Base-by-base conservation (phyloP, 352 stramenopile genomes). In the Blastocystis sp. region DNA sequence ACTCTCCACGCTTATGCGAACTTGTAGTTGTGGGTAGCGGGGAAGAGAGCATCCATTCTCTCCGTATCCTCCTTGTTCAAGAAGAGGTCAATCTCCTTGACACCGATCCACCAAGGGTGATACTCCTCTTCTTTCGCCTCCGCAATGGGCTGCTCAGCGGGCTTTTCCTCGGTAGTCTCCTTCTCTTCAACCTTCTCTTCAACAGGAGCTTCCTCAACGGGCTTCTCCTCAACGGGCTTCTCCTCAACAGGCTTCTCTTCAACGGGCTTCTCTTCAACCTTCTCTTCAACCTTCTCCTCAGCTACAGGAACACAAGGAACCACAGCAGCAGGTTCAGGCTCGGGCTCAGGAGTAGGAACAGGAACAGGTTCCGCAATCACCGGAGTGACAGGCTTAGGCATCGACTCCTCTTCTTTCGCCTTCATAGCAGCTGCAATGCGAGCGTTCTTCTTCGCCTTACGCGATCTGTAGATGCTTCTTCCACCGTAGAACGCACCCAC, bases 71-170 rank as follows among this genome's bases (percentile, higher is more conserved):
- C 79, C 29, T 6, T 12, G 29, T 24, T 35, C 26, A 89, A 33
- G 61, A 79, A 89, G 3, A 77, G 39, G 24, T 24, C 78, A 60
- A 89, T 77, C 61, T 89, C 79, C 61, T 89, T 89, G 41, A 89
- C 79, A n/a, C 79, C 79, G 4, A 39, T 51, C 63, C 63, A 89
- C 79, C 79, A 89, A 66, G 79, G 79, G 39, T 89, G 63, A 24
- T 79, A 89, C 65, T 88, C 55, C 62, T 74, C 31, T 41, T 80
- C 63, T n/a, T n/a, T n/a, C 24, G 62, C 60, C 2, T 37, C 33
- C 21, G 37, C n/a, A 29, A 26, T 50, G 59, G 71, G n/a, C n/a
- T 51, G 9, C 33, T 88, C 65, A 29, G 51, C 71, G 59, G 71
- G n/a, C n/a, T 51, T 35, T 35, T 88, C 65, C 51, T 79, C 60